Evolutionary conservation across 768 basidiomycete species (phyloP), one percentile per base, ranked within the genome.

Genomic region (Rhodotorula toruloides): DNA sequence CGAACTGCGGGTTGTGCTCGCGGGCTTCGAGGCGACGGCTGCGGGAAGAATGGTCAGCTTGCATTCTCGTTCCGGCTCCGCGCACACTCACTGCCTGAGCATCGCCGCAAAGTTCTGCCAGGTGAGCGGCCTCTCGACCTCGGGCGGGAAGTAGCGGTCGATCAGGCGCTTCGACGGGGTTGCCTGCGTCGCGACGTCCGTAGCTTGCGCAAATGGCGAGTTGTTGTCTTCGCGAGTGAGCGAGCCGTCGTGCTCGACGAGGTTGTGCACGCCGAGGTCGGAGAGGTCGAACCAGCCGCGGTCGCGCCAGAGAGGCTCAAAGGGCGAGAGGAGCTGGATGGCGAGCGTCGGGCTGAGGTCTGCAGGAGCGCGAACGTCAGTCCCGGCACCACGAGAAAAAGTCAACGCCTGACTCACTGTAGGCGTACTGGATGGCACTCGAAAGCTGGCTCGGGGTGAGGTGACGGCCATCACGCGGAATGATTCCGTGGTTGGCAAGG

Each of bases 381-480:
- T n/a, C 46, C 8, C 5, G 31, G 29, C 29, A 31, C 19, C 4
- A 22, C 29, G 6, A 42, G 17, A 52, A 12, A 40, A 39, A 39
- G 27, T n/a, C 29, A 21, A 27, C 13, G 17, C 1, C 42, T 2
- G 37, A 42, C 54, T 31, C 56, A 57, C 68, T 73, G 61, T 73
- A 73, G 27, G 67, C 47, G 47, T 68, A 56, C 36, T 61, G 58
- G 29, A 71, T 57, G 0, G 69, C 72, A 29, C 57, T 56, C 37
- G 58, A 42, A 25, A 73, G 56, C 47, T 73, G 62, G 10, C 32
- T 34, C 31, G 62, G 67, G 25, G 69, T 73, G 48, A 60, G 61
- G 58, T 65, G 49, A 13, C 63, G 17, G 3, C 64, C 63, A n/a
- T 62, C 49, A 46, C 61, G 56, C n/a, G 72, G 63, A 0, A 73